phyloP scores from a whole-genome alignment of 106 monocot species.

The Xerophyta viscosa region DNA sequence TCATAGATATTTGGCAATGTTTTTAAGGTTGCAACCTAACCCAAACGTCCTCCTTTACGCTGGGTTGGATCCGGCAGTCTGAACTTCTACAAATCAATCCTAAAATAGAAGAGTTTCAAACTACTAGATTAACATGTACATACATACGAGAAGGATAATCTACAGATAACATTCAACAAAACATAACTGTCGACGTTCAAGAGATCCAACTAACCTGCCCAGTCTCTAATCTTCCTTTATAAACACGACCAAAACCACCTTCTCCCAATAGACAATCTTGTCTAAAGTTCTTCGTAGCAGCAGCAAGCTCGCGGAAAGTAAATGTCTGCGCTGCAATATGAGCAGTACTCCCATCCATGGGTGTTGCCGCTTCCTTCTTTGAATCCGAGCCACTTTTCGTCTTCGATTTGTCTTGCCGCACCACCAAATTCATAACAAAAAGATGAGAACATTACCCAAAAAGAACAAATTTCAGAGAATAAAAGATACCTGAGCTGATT shows the following conservation, averaged over 20 bases:
- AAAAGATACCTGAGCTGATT: conserved; percentile 31
- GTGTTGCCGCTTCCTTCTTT: conserved; percentile 29
- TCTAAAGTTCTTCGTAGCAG: conserved; percentile 50
- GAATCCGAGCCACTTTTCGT: conserved; percentile 23
- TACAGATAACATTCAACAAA: too few relatives aligned
- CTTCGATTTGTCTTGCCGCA: conserved; percentile 40
- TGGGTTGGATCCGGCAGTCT: too few relatives aligned
- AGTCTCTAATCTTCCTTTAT: too few relatives aligned
- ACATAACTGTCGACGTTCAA: too few relatives aligned
- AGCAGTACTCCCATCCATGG: conserved; percentile 22
- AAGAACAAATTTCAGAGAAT: not conserved
- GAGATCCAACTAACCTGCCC: conserved; percentile 33
- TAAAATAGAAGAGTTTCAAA: too few relatives aligned
- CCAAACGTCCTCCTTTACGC: too few relatives aligned
- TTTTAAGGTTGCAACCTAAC: too few relatives aligned
- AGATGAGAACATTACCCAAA: not conserved
- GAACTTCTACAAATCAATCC: too few relatives aligned
- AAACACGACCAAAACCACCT: conserved; percentile 60
- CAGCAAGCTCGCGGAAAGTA: conserved; percentile 48
- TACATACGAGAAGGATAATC: too few relatives aligned
- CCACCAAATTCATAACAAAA: not conserved
- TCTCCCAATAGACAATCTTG: conserved; percentile 55
- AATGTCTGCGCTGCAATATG: conserved; percentile 47
- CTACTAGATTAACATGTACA: too few relatives aligned
- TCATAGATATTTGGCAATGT: too few relatives aligned